phyloP scores from a whole-genome alignment of 2,329 filamentous ascomycete species.

The Xylariales sp. region DNA sequence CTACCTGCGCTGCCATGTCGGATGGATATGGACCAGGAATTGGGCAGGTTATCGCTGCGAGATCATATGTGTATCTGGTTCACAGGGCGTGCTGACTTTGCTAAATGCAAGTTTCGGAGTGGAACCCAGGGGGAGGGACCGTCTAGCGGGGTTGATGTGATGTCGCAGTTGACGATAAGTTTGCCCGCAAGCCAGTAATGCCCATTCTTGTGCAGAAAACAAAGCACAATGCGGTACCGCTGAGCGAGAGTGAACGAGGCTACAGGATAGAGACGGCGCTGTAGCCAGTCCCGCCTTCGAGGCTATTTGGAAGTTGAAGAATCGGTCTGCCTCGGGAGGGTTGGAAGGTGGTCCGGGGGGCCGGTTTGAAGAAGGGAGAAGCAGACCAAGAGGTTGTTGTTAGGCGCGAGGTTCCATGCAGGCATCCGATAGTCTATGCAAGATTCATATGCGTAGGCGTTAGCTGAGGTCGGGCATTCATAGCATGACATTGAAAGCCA shows the following conservation, averaged over 20 bases:
- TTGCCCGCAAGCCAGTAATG: too few relatives aligned
- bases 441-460: conserved; percentile 12
- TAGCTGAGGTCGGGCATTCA: conserved; percentile 16
- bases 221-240: too few relatives aligned
- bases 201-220: too few relatives aligned
- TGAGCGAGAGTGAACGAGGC: too few relatives aligned
- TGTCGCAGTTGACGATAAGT: conserved; percentile 13
- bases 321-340: conserved; percentile 9
- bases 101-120: too few relatives aligned
- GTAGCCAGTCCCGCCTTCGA: neutral
- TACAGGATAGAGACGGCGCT: neutral
- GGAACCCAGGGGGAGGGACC: too few relatives aligned
- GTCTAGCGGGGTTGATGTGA: conserved; percentile 10
- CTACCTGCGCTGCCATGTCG: conserved; percentile 21
- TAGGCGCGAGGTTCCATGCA: conserved; percentile 11
- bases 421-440: conserved; percentile 16
- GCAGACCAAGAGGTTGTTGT: conserved; percentile 5
- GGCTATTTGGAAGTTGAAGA: conserved; percentile 5
- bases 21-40: conserved; percentile 13
- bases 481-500: conserved; percentile 6
- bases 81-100: conserved; percentile 4
- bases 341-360: too few relatives aligned
- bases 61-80: conserved; percentile 17
- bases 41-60: conserved; percentile 14
- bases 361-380: too few relatives aligned